phyloP scores from a whole-genome alignment of 371 early-diverging fungal species.

The Chytridium lagenaria region DNA sequence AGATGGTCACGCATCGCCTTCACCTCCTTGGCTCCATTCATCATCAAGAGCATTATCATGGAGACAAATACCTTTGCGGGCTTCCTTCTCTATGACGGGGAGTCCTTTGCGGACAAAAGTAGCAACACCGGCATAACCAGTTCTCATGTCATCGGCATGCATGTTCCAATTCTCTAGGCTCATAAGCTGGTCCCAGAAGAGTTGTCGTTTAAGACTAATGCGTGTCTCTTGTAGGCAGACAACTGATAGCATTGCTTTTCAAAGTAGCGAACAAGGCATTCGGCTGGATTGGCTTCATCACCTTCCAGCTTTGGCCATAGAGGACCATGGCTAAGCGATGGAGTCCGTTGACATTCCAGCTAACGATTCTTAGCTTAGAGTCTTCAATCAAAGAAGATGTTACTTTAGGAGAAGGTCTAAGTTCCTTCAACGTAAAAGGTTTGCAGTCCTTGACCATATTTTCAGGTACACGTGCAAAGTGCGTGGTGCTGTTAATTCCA shows the following conservation, averaged over 20 bases:
- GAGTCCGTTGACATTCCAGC: no score
- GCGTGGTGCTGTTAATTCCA: no score
- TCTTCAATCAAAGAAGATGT: no score
- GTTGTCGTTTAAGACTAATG: neutral
- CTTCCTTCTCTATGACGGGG: neutral
- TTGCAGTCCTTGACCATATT: no score
- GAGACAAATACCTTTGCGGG: neutral
- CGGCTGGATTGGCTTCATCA: no score
- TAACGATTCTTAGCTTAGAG: no score
- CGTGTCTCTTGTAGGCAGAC: conserved; percentile 20
- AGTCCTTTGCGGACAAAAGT: neutral
- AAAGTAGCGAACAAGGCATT: neutral
- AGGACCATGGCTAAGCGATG: no score
- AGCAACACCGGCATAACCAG: neutral
- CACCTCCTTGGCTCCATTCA: neutral
- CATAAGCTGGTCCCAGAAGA: neutral
- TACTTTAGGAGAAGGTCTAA: no score
- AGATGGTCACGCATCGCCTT: conserved; percentile 3
- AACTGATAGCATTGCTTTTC: neutral
- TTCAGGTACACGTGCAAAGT: no score
- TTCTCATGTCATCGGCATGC: neutral
- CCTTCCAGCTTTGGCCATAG: no score
- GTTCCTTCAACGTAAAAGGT: no score
- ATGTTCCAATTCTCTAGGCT: neutral
- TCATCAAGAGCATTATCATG: neutral